Conservation (phyloP, 331 rosid species). For the Rhamnella rubrinervis region DNA sequence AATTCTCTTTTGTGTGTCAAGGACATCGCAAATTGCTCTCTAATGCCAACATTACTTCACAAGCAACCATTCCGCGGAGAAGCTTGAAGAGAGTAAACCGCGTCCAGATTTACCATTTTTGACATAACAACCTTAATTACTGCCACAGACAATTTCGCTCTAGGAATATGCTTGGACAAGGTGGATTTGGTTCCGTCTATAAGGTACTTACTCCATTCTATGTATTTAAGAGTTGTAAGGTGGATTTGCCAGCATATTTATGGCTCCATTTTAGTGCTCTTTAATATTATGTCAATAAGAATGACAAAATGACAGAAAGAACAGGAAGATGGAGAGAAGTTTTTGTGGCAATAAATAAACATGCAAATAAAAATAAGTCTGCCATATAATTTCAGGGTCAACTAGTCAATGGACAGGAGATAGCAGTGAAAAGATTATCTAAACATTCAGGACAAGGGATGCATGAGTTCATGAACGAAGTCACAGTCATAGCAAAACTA, state of each 20-base stretch:
- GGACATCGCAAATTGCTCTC: constrained; percentile 19
- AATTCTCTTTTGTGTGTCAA: not conserved
- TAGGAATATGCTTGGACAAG: too few relatives aligned
- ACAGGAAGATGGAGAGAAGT: too few relatives aligned
- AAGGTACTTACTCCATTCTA: too few relatives aligned
- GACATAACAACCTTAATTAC: not conserved
- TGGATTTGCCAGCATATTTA: not conserved
- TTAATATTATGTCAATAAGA: too few relatives aligned
- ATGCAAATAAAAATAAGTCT: not conserved
- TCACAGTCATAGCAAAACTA: not conserved
- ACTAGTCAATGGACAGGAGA: not conserved
- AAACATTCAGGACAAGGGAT: not conserved
- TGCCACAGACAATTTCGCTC: not conserved
- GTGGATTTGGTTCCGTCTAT: too few relatives aligned
- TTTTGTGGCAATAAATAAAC: too few relatives aligned
- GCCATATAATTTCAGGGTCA: not conserved
- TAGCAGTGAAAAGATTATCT: not conserved
- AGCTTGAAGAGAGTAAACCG: not conserved
- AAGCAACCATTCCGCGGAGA: not conserved
- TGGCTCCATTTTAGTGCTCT: too few relatives aligned
- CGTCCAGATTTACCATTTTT: not conserved
- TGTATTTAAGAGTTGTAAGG: too few relatives aligned
- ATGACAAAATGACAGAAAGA: too few relatives aligned
- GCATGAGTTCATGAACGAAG: not conserved
- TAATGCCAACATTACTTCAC: not conserved